Conservation (phyloP, 106 monocot genomes). For the Phalaenopsis aphrodite region DNA sequence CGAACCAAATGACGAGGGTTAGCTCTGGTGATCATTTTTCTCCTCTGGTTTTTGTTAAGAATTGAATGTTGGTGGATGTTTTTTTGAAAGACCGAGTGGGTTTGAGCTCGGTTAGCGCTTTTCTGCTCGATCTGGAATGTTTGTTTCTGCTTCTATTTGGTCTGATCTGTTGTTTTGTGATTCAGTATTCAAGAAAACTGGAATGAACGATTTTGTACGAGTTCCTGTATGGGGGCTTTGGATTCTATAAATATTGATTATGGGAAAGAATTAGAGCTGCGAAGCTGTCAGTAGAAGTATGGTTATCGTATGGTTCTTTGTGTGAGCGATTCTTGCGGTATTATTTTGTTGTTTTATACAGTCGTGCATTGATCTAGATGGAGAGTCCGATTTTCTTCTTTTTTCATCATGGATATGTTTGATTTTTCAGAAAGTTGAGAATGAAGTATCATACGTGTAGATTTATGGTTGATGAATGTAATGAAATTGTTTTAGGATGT, state of each 20-base stretch:
- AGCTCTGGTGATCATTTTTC: slow-evolving; percentile 28
- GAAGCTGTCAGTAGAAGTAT: neutral
- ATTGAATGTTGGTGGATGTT: neutral
- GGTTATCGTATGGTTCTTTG: neutral
- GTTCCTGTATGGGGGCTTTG: neutral
- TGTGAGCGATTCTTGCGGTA: neutral
- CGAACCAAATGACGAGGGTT: slow-evolving; percentile 31
- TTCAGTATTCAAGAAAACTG: neutral
- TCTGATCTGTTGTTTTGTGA: neutral
- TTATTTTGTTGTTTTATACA: neutral
- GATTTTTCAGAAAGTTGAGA: neutral
- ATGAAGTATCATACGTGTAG: neutral
- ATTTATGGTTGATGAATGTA: neutral
- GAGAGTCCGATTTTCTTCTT: neutral
- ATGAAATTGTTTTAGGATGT: neutral
- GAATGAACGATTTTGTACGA: neutral
- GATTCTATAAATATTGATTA: neutral
- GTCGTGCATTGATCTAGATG: neutral
- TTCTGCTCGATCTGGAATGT: neutral
- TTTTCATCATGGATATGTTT: neutral
- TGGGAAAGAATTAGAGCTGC: neutral
- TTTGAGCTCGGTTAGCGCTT: neutral
- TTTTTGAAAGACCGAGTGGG: neutral
- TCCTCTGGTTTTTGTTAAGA: neutral
- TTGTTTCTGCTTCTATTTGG: neutral